Evolutionary conservation across 768 basidiomycete species (phyloP), one percentile per base, ranked within the genome.

Genomic region (Sporobolomyces roseus): DNA sequence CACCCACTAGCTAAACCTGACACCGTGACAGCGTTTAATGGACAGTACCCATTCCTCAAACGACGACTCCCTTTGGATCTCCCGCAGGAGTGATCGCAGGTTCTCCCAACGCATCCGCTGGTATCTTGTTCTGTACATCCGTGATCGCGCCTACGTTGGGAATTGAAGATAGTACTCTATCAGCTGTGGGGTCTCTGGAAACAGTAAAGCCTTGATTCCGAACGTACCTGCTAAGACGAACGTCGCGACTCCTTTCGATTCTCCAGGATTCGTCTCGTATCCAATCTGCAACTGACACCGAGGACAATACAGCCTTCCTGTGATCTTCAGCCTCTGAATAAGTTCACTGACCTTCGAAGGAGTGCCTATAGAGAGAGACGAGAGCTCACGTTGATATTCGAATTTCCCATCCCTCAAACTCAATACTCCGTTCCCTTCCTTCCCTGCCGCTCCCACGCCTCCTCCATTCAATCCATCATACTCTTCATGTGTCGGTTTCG

Each of bases 231-330:
- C 23, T 12, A 72, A 23, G 21, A 72, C 38, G 35, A 72, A 72
- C 1, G 71, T 72, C 9, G 49, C 66, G 9, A 52, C 53, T 0
- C 71, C 71, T 49, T 68, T 68, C 29, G 41, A 45, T 19, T 65
- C 58, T 43, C 66, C 45, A 14, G 10, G 7, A 23, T 14, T 46
- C 3, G 71, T 72, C 48, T 72, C 71, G 54, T 72, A 72, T 14
- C 56, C 70, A 1, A 71, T 58, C 19, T 52, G 56, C 6, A 66
- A 45, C 23, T 66, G 70, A 61, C 70, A 71, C 32, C 70, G 50
- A 6, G 70, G 61, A 51, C 70, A 71, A 46, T 54, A 66, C 2
- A 71, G 48, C 19, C 71, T 60, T 43, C 66, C 71, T 72, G 66
- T 48, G 25, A 50, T 50, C 25, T 12, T 46, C 45, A 46, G 6